phyloP scores from a whole-genome alignment of 345 rosid genomes.

The Psidium friedrichsthalianum region DNA sequence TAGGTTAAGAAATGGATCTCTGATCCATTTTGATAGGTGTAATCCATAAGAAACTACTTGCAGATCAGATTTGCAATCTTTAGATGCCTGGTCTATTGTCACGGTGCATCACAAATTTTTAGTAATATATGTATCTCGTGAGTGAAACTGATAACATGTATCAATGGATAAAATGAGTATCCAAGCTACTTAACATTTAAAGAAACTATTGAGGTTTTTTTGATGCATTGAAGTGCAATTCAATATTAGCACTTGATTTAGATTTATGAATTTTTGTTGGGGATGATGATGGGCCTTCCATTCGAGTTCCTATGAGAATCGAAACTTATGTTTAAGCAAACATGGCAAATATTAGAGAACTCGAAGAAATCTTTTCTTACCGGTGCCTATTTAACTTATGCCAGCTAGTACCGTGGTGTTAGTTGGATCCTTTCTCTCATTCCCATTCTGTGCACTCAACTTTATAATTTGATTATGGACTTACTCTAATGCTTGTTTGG shows the following conservation, averaged over 20 bases:
- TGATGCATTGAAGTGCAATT: neutral
- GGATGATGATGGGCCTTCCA: neutral
- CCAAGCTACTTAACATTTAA: neutral
- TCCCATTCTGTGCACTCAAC: too few relatives aligned
- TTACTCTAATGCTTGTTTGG: neutral
- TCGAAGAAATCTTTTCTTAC: neutral
- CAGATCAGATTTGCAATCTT: neutral
- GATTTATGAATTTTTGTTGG: neutral
- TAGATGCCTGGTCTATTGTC: neutral
- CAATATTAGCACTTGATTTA: neutral
- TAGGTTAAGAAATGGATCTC: too few relatives aligned
- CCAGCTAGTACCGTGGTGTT: neutral
- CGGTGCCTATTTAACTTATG: neutral
- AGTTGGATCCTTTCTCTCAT: neutral
- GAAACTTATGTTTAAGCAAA: neutral
- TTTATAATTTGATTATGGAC: neutral
- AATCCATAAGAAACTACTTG: neutral
- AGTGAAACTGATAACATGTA: neutral
- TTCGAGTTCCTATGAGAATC: neutral
- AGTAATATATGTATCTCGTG: neutral
- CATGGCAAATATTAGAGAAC: neutral
- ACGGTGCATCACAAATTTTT: neutral
- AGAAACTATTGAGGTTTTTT: neutral
- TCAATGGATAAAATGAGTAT: neutral
- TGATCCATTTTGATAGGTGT: too few relatives aligned